phyloP scores from a whole-genome alignment of 352 stramenopile species.

The Peronospora tabacina region DNA sequence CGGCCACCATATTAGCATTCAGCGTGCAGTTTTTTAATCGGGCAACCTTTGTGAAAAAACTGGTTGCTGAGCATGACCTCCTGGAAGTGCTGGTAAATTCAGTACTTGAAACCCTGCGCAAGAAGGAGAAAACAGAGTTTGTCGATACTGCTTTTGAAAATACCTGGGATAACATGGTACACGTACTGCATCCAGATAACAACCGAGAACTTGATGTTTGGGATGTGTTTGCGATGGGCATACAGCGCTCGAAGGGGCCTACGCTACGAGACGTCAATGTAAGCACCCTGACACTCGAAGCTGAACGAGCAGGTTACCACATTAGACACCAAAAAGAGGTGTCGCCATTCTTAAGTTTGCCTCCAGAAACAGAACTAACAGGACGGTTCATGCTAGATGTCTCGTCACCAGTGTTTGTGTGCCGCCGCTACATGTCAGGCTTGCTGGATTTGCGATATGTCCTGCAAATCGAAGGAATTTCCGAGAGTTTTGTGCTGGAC shows the following conservation, averaged over 20 bases:
- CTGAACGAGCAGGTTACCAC: slow-evolving; percentile 27
- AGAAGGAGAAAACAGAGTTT: slow-evolving; percentile 39
- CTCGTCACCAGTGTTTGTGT: slow-evolving; percentile 87
- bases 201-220: slow-evolving; percentile 40
- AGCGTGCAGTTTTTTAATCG: slow-evolving; percentile 98
- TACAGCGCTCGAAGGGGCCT: slow-evolving; percentile 36
- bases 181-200: slow-evolving; percentile 32
- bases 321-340: slow-evolving; percentile 32
- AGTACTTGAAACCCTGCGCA: slow-evolving; percentile 60
- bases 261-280: slow-evolving; percentile 50
- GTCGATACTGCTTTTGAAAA: slow-evolving; percentile 43
- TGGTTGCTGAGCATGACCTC: slow-evolving; percentile 67
- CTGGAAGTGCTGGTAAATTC: slow-evolving; percentile 65
- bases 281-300: slow-evolving; percentile 35
- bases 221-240: slow-evolving; percentile 61
- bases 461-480: slow-evolving; percentile 95
- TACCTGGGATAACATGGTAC: slow-evolving; percentile 38
- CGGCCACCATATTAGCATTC: slow-evolving; percentile 88
- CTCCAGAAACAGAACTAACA: slow-evolving; percentile 48
- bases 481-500: slow-evolving; percentile 78
- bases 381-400: slow-evolving; percentile 68
- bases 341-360: slow-evolving; percentile 49
- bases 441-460: slow-evolving; percentile 97
- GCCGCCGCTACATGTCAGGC: slow-evolving; percentile 92
- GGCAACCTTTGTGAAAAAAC: slow-evolving; percentile 90